Percentiles rank a stretch among this genome's conserved stretches.
Evolutionary conservation across 1,284 basidiomycete species (phyloP).

Genomic region (Naganishia sp.): DNA sequence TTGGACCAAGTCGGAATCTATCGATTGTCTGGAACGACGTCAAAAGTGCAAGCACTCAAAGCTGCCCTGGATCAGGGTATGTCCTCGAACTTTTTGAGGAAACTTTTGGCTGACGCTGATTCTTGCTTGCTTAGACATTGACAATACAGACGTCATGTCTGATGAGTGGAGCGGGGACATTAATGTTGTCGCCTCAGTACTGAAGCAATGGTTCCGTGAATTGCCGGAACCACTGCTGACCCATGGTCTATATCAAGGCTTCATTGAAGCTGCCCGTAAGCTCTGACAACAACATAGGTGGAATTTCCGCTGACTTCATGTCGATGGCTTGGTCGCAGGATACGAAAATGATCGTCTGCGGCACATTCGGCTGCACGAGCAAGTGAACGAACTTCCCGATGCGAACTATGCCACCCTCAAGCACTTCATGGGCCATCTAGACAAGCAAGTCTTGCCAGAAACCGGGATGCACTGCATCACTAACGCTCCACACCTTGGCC

Average conservation of each 20-base stretch:
- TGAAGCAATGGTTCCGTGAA: slow-evolving; percentile 97
- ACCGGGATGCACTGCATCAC: not conserved
- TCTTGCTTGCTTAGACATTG: slow-evolving; percentile 64
- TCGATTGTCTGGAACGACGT: slow-evolving; percentile 86
- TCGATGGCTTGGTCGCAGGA: slow-evolving; percentile 57
- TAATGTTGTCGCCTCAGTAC: slow-evolving; percentile 88
- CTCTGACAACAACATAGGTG: not conserved
- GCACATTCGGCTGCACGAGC: slow-evolving; percentile 92
- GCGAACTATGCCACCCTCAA: slow-evolving; percentile 97
- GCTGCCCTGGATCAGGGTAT: slow-evolving; percentile 80
- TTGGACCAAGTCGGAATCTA: slow-evolving; percentile 87
- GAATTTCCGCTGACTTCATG: not conserved
- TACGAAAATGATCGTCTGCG: slow-evolving; percentile 90
- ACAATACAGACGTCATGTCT: slow-evolving; percentile 78
- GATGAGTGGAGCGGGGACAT: slow-evolving; percentile 91
- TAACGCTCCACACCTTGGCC: not conserved
- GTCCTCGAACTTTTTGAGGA: not conserved
- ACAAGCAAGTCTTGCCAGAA: slow-evolving; percentile 62
- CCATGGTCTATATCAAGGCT: slow-evolving; percentile 77
- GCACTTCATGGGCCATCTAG: slow-evolving; percentile 89
- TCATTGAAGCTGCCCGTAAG: slow-evolving; percentile 93
- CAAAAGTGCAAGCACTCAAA: slow-evolving; percentile 81
- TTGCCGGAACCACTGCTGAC: slow-evolving; percentile 93
- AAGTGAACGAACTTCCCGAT: slow-evolving; percentile 96
- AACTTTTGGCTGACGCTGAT: slow-evolving; percentile 4